Percentiles rank a stretch among this genome's conserved stretches.
phyloP scores from a whole-genome alignment of 2,329 filamentous ascomycete species.

The Diaporthe sp. region DNA sequence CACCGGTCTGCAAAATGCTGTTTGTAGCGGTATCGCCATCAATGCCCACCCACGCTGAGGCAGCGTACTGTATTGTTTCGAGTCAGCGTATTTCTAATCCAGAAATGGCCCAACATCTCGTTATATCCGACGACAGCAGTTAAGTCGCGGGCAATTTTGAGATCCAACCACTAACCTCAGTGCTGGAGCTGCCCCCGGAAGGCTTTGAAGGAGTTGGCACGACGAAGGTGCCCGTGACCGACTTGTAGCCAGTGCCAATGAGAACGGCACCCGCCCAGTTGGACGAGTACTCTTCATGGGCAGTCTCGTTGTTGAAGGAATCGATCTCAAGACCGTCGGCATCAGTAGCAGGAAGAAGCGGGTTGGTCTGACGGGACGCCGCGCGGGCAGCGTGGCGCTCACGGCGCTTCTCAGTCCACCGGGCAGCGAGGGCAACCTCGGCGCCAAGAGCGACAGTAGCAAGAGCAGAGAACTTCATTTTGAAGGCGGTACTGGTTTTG shows the following conservation, averaged over 20 bases:
- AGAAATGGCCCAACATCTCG: too few relatives aligned
- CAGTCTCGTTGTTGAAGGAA: constrained; percentile 31
- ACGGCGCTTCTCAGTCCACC: constrained; percentile 36
- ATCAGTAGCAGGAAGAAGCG: constrained; percentile 35
- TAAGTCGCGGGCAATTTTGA: neutral
- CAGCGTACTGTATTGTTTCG: constrained; percentile 52
- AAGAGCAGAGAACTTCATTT: constrained; percentile 35
- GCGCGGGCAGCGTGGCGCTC: constrained; percentile 35
- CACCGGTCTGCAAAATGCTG: constrained; percentile 68
- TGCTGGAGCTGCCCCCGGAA: constrained; percentile 50
- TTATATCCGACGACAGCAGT: neutral
- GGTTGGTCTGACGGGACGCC: constrained; percentile 1
- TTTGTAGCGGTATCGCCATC: constrained; percentile 68
- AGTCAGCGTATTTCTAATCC: neutral
- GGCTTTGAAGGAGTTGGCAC: constrained; percentile 62
- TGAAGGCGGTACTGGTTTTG: constrained; percentile 7
- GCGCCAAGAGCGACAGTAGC: constrained; percentile 25
- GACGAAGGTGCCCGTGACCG: constrained; percentile 64
- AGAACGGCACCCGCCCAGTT: constrained; percentile 72
- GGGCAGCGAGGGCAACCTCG: constrained; percentile 32
- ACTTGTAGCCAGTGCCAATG: constrained; percentile 62
- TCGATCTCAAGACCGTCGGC: constrained; percentile 30
- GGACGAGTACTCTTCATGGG: constrained; percentile 38
- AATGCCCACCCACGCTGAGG: constrained; percentile 71
- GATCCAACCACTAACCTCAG: constrained; percentile 34